phyloP scores from a whole-genome alignment of 2,329 filamentous ascomycete genomes.

The Alternaria longipes region DNA sequence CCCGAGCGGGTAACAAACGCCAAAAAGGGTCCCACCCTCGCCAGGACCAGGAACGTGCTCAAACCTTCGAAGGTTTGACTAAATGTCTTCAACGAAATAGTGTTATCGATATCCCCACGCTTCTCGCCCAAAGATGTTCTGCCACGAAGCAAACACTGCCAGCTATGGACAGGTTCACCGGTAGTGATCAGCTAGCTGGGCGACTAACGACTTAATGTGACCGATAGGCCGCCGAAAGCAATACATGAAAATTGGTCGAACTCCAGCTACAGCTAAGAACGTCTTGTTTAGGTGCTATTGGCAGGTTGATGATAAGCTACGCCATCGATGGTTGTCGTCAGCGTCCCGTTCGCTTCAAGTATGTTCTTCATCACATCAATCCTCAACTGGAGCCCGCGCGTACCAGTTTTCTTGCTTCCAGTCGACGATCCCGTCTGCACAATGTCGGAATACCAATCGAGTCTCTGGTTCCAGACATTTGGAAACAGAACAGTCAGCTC shows the following conservation, averaged over 20 bases:
- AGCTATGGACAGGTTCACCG: background rate
- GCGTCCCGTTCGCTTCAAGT: conserved; percentile 54
- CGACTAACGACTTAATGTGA: background rate
- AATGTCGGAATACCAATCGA: conserved; percentile 55
- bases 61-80: background rate
- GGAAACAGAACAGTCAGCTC: conserved; percentile 23
- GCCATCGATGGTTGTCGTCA: conserved; percentile 53
- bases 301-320: conserved; percentile 51
- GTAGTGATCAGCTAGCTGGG: background rate
- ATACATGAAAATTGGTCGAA: background rate
- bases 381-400: conserved; percentile 51
- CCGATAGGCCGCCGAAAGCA: background rate
- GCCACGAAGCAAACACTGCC: background rate
- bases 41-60: background rate
- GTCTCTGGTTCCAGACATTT: conserved; percentile 30
- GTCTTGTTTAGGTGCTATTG: conserved; percentile 38
- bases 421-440: conserved; percentile 41
- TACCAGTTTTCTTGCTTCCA: conserved; percentile 53
- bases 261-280: background rate
- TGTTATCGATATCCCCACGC: background rate
- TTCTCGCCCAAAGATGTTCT: background rate
- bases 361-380: conserved; percentile 54
- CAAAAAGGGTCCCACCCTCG: background rate
- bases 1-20: background rate
- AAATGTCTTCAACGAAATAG: background rate